Evolutionary conservation across 176 grass and related monocot species (phyloP), one percentile per base, ranked within the genome.

Genomic region (Panicum miliaceum): DNA sequence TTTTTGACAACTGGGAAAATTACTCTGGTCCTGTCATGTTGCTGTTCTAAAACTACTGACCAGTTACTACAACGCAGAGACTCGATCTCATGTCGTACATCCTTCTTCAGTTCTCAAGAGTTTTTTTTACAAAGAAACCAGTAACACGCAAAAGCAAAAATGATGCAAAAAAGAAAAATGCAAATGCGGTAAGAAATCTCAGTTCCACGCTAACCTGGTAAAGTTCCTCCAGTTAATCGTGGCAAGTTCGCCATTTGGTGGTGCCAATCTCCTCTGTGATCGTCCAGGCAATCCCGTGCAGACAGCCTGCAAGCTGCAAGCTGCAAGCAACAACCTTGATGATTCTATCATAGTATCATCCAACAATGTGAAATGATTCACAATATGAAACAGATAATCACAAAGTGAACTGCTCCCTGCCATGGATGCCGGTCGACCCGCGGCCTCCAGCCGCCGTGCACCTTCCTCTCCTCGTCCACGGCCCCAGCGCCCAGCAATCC

Each of bases 301-400:
- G 25, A 35, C 50, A 56, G n/a, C 12, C 76, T 80, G 57, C 84
- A n/a, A n/a, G n/a, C n/a, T n/a, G n/a, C n/a, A n/a, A n/a, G n/a
- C n/a, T n/a, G n/a, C n/a, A 80, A 80, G 67, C 35, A 80, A 64
- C 76, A 64, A 43, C 10, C 67, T 10, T 16, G 52, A 80, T 43
- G 42, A 52, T 32, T 53, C 14, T n/a, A n/a, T n/a, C n/a, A n/a
- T n/a, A n/a, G n/a, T 29, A 50, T 71, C 71, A 64, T 64, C 20
- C 71, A 66, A 15, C 35, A 76, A 76, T 34, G 8, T n/a, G 35
- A 29, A 56, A 43, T 13, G 4, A 38, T 16, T 41, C 46, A 4
- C 18, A 62, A 36, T 62, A 29, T 8, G 13, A 63, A 61, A 64
- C 3, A 64, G 27, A 74, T 2, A 1, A 25, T 48, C 29, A 12